phyloP scores from a whole-genome alignment of 345 rosid species.

The Hibiscus syriacus region DNA sequence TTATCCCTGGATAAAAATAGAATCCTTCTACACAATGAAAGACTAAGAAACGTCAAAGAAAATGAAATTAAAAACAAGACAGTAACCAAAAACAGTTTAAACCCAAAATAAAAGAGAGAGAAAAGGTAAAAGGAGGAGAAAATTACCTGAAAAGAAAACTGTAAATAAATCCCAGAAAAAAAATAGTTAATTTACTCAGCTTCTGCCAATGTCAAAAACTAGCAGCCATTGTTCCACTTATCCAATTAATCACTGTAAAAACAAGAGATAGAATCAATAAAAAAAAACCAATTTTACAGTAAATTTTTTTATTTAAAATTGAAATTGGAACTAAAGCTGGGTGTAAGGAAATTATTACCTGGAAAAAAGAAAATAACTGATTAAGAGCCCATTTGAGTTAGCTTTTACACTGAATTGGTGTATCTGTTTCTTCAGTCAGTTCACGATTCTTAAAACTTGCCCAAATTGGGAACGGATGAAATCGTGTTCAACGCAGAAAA shows the following conservation, averaged over 20 bases:
- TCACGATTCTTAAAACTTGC: neutral
- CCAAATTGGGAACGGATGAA: neutral
- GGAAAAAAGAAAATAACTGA: neutral
- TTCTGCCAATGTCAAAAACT: neutral
- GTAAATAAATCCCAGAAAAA: neutral
- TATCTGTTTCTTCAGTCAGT: neutral
- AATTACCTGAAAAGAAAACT: neutral
- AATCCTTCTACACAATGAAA: neutral
- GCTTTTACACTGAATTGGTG: neutral
- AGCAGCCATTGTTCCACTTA: neutral
- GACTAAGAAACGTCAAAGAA: neutral
- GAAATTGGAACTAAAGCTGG: neutral
- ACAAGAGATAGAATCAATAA: neutral
- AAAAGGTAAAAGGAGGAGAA: neutral
- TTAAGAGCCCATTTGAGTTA: neutral
- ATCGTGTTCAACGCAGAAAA: neutral
- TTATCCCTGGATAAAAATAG: neutral
- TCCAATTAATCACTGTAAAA: neutral
- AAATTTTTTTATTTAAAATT: too few species aligned
- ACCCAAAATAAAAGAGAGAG: neutral
- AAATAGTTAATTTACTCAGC: neutral
- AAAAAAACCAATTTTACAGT: neutral
- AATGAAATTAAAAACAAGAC: neutral
- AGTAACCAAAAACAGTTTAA: neutral
- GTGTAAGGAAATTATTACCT: neutral